phyloP scores from a whole-genome alignment of 1,139 yeast genomes.

The Chernovozyma aurita region DNA sequence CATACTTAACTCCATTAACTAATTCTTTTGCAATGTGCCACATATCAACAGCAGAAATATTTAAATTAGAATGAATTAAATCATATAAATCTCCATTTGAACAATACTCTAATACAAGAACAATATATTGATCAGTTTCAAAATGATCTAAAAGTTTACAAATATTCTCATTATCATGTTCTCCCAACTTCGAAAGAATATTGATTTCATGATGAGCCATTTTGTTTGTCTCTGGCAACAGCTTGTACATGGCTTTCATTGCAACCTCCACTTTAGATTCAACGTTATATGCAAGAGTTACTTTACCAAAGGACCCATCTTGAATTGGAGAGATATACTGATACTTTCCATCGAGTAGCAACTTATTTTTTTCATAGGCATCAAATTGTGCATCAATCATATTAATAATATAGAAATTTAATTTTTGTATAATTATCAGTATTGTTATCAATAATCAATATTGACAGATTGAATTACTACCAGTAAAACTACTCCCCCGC shows the following conservation, averaged over 20 bases:
- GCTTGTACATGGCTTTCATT: conserved; percentile 38
- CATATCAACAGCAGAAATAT: conserved; percentile 19
- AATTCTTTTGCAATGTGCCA: conserved; percentile 34
- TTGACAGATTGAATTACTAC: no score
- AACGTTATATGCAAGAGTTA: conserved; percentile 42
- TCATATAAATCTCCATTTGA: conserved; percentile 49
- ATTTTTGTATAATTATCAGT: no score
- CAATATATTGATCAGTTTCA: conserved; percentile 36
- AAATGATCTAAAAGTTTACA: conserved; percentile 43
- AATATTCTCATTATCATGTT: conserved; percentile 30
- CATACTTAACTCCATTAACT: conserved; percentile 32
- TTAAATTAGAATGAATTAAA: conserved; percentile 25
- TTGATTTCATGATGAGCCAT: conserved; percentile 47
- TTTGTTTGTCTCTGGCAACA: conserved; percentile 15
- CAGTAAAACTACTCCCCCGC: not conserved
- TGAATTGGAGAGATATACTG: conserved; percentile 36
- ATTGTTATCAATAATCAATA: no score
- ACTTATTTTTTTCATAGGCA: conserved; percentile 30
- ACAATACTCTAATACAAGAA: conserved; percentile 48
- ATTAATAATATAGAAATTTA: no score
- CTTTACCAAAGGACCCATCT: conserved; percentile 52
- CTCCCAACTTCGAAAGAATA: conserved; percentile 32
- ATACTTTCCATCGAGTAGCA: conserved; percentile 30
- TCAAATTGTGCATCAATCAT: conserved; percentile 20
- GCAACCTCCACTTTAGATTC: conserved; percentile 30